A percentile compares a stretch with the other conserved stretches of the same genome.
These are phyloP conservation scores for Gamarada debralockiae DNA, from an alignment of 495 filamentous ascomycete species.

Conservation along the genomic window DNA sequence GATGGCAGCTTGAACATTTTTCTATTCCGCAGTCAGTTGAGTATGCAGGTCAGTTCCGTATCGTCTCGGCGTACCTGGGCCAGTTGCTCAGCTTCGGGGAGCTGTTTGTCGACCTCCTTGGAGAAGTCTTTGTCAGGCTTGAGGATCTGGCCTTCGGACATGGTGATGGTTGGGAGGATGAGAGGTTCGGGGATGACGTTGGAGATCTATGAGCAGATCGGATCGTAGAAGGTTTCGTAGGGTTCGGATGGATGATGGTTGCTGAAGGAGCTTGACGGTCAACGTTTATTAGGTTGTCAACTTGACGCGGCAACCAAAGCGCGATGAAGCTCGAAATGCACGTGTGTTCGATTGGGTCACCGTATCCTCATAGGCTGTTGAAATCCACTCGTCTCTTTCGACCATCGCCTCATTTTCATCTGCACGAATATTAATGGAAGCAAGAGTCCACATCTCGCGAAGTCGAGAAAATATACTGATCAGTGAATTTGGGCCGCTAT, in stretches of 20 bases:
- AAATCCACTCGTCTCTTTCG: neutral
- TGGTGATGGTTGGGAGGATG: slow-evolving; percentile 9
- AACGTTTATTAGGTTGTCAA: slow-evolving; percentile 1
- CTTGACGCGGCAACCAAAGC: slow-evolving; percentile 11
- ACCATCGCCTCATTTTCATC: neutral
- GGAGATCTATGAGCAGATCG: neutral
- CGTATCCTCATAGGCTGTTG: neutral
- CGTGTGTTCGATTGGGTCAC: neutral
- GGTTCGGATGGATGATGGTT: neutral
- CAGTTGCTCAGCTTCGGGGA: slow-evolving; percentile 83
- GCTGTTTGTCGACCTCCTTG: slow-evolving; percentile 86
- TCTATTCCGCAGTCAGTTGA: slow-evolving; percentile 40
- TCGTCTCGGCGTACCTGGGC: slow-evolving; percentile 60
- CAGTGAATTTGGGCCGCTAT: no score
- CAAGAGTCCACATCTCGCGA: no score
- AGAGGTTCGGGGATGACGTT: neutral
- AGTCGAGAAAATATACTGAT: no score
- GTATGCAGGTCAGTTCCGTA: neutral
- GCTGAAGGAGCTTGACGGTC: neutral
- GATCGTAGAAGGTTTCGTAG: neutral
- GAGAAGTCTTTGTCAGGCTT: slow-evolving; percentile 70
- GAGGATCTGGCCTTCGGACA: slow-evolving; percentile 33
- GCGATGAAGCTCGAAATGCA: slow-evolving; percentile 4
- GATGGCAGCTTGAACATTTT: slow-evolving; percentile 76
- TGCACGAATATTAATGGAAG: no score